These are phyloP conservation scores for Odontarrhena argentea DNA, from an alignment of 345 rosid genomes.

Conservation along the genomic window DNA sequence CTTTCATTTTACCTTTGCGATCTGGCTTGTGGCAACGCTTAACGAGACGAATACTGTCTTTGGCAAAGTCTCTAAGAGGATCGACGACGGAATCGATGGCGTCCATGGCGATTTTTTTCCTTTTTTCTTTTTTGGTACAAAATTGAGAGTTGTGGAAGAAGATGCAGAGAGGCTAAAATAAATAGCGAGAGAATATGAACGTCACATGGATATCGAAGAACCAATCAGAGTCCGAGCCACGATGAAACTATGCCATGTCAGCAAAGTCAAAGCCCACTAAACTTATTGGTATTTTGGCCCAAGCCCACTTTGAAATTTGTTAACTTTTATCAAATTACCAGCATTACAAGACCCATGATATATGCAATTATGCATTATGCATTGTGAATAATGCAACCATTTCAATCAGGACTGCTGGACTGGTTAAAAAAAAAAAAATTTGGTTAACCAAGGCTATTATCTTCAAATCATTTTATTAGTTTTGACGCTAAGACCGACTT, in stretches of 20 bases:
- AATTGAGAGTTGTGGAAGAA: too few relatives aligned
- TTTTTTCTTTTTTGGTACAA: background rate
- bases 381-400: too few relatives aligned
- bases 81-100: slow-evolving; percentile 72
- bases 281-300: background rate
- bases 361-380: too few relatives aligned
- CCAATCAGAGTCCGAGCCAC: slow-evolving; percentile 33
- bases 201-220: slow-evolving; percentile 31
- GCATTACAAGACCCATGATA: too few relatives aligned
- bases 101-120: slow-evolving; percentile 48
- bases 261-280: slow-evolving; percentile 12
- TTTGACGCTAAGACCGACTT: too few relatives aligned
- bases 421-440: too few relatives aligned
- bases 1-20: slow-evolving; percentile 53
- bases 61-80: slow-evolving; percentile 79
- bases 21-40: slow-evolving; percentile 89
- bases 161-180: background rate
- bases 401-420: too few relatives aligned
- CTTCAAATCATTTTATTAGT: too few relatives aligned
- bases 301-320: slow-evolving; percentile 5
- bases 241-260: slow-evolving; percentile 28
- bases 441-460: too few relatives aligned
- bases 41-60: slow-evolving; percentile 74
- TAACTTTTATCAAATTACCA: too few relatives aligned
- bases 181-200: slow-evolving; percentile 1